phyloP scores from a whole-genome alignment of 225 moss, liverwort and hornwort species.

The Marchantia paleacea region DNA sequence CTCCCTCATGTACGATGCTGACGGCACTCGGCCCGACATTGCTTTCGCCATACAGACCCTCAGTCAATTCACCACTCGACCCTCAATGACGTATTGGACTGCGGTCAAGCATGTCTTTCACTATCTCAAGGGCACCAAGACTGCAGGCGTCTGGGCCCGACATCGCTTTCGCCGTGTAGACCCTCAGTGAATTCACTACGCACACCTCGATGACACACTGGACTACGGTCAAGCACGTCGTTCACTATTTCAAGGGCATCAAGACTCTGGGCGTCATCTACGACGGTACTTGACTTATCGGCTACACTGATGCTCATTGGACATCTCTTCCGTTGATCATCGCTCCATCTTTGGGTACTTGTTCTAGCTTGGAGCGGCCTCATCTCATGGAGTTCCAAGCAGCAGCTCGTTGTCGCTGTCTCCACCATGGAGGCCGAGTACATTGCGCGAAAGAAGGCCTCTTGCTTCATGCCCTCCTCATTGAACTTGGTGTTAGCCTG shows the following conservation, averaged over 20 bases:
- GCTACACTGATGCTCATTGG: not conserved
- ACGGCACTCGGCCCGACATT: not conserved
- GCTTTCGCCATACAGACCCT: slow-evolving; percentile 2
- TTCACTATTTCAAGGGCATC: slow-evolving; percentile 12
- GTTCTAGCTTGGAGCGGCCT: not conserved
- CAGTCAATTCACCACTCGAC: not conserved
- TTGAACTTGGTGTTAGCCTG: no score
- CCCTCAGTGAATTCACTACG: not conserved
- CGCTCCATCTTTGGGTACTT: not conserved
- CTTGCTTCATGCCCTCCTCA: slow-evolving; percentile 3
- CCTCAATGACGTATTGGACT: not conserved
- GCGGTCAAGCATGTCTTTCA: slow-evolving; percentile 10
- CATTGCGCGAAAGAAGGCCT: slow-evolving; percentile 17
- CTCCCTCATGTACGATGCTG: slow-evolving; percentile 15
- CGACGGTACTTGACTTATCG: no score
- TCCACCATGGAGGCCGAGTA: slow-evolving; percentile 18
- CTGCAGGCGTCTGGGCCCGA: not conserved
- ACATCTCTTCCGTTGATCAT: not conserved
- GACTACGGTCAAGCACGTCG: slow-evolving; percentile 8
- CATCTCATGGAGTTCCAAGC: not conserved
- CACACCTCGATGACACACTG: not conserved
- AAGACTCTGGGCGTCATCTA: not conserved
- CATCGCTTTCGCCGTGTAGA: slow-evolving; percentile 1
- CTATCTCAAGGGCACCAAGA: slow-evolving; percentile 11
- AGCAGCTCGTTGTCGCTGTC: not conserved